Base-by-base conservation (phyloP, 2,329 filamentous ascomycete species). In the Nothomitra cinnamomea region DNA sequence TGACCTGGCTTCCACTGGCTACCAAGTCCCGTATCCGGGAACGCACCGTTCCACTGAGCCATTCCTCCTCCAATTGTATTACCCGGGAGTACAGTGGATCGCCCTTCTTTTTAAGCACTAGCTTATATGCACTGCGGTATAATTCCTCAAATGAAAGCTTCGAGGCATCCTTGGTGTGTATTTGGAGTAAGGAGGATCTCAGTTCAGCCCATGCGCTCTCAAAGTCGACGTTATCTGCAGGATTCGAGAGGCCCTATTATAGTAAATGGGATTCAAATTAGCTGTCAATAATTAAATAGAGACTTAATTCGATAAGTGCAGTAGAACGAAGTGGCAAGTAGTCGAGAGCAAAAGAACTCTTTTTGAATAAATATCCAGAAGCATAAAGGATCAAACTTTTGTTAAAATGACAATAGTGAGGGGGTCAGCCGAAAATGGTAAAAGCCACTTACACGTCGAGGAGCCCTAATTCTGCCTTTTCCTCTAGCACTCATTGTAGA, bases 91-190 rank as follows among this genome's bases (percentile, higher is more conserved):
- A 96, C 1, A 98, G 75, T 10, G 82, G 72, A 35, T 85, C 79
- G 24, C 89, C 89, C 60, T 88, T 83, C 69, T 90, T 94, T 67
- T 84, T 85, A 36, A 95, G 71, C 1, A 96, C 90, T 19, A 96
- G 86, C 66, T 92, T 90, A 69, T 98, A 98, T 3, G 87, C 86
- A 53, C 85, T 85, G 55, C 92, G 84, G 69, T 98, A 98, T 0
- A 98, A 78, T 62, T 94, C 85, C 67, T 98, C 92, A 70, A 95
- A 98, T 1, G 89, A 95, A 1, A 98, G 78, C 15, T 77, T 76
- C 8, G 88, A 94, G 56, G 88, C 88, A 65, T 94, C 92, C 66
- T 94, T 89, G 55, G 81, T 85, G 69, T 96, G 89, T 51, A 98
- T 96, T 63, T 95, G 86, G 54, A 73, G 75, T 52, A 98, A 78